phyloP scores from a whole-genome alignment of 345 rosid genomes.

The Moringa oleifera region DNA sequence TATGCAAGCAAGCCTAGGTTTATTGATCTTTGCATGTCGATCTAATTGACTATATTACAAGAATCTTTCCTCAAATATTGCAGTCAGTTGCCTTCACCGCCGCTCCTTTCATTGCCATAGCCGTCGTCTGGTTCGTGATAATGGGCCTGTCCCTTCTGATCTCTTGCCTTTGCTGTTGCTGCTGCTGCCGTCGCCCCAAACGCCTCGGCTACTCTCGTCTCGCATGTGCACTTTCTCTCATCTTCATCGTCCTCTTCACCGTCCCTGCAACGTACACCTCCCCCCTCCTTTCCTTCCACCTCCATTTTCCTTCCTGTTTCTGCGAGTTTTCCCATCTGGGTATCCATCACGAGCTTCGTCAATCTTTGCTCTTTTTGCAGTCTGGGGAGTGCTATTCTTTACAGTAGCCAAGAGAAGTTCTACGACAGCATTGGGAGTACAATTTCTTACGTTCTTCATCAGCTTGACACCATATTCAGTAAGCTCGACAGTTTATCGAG shows the following conservation, averaged over 20 bases:
- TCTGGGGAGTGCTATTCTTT: conserved; percentile 37
- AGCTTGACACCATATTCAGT: conserved; percentile 25
- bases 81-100: conserved; percentile 55
- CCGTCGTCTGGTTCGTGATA: conserved; percentile 41
- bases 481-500: conserved; percentile 25
- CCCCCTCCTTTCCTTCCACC: not conserved
- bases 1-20: not conserved
- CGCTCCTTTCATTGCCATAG: conserved; percentile 36
- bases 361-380: conserved; percentile 26
- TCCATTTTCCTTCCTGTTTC: too few species aligned
- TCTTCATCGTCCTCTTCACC: conserved; percentile 44
- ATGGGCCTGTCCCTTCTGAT: conserved; percentile 33
- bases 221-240: conserved; percentile 36
- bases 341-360: too few species aligned
- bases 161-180: conserved; percentile 26
- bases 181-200: conserved; percentile 37
- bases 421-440: conserved; percentile 25
- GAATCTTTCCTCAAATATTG: not conserved
- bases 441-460: conserved; percentile 27
- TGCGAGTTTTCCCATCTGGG: too few species aligned
- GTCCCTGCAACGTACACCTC: conserved; percentile 35
- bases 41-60: too few species aligned
- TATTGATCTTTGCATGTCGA: not conserved
- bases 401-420: conserved; percentile 36
- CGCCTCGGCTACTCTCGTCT: conserved; percentile 30